phyloP scores from a whole-genome alignment of 2,329 filamentous ascomycete genomes.

The Proliferodiscus dingleyae region DNA sequence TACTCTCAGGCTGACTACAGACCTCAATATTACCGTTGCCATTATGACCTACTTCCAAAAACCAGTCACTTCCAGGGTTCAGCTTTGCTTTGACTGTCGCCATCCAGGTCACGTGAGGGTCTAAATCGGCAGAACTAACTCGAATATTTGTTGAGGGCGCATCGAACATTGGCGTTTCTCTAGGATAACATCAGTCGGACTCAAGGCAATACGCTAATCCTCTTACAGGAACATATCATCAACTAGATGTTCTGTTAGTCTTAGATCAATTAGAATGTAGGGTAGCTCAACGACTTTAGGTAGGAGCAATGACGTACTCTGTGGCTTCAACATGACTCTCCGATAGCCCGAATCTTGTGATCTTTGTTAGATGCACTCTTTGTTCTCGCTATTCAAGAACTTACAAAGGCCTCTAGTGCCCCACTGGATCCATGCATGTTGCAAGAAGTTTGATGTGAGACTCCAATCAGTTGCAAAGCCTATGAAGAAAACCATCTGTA shows the following conservation, averaged over 20 bases:
- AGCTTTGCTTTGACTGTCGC: constrained; percentile 41
- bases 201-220: constrained; percentile 40
- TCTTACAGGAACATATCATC: constrained; percentile 58
- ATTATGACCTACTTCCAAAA: constrained; percentile 51
- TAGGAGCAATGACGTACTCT: constrained; percentile 12
- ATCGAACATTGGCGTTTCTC: constrained; percentile 41
- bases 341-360: constrained; percentile 15
- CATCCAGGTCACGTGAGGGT: constrained; percentile 41
- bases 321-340: constrained; percentile 11
- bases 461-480: constrained; percentile 42
- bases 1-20: constrained; percentile 12
- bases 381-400: constrained; percentile 50
- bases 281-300: not conserved
- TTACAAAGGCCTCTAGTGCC: constrained; percentile 50
- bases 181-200: not conserved
- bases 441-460: constrained; percentile 50
- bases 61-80: constrained; percentile 46
- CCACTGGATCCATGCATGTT: constrained; percentile 61
- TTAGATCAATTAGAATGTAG: constrained; percentile 11
- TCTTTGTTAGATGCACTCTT: constrained; percentile 35
- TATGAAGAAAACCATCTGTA: constrained; percentile 54
- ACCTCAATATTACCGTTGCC: constrained; percentile 47
- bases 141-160: constrained; percentile 43
- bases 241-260: constrained; percentile 30
- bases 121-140: constrained; percentile 40